phyloP scores from a whole-genome alignment of 352 stramenopile genomes.

The Phytophthora tubulina region DNA sequence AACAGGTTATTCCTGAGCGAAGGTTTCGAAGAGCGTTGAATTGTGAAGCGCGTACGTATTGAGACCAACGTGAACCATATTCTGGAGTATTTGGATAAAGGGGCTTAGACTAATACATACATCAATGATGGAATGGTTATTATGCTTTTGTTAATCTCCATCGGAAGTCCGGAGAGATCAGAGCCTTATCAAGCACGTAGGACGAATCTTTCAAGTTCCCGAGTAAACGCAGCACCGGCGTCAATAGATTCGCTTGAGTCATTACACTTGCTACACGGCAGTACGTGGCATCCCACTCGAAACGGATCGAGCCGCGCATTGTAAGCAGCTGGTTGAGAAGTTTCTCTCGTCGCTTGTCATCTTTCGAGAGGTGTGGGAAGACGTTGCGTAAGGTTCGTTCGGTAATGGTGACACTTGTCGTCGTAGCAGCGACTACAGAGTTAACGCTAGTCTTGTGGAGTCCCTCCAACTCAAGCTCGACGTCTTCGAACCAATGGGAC shows the following conservation, averaged over 20 bases:
- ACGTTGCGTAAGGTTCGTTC: constrained; percentile 17
- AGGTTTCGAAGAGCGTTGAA: too few species aligned
- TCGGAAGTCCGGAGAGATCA: constrained; percentile 10
- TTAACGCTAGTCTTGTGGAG: constrained; percentile 1
- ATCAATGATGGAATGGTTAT: too few species aligned
- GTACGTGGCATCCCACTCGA: constrained; percentile 14
- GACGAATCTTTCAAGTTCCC: constrained; percentile 17
- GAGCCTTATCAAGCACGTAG: constrained; percentile 2
- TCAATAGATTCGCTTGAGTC: constrained; percentile 16
- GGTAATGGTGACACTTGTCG: constrained; percentile 8
- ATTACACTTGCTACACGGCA: background rate
- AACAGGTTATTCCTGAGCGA: too few species aligned
- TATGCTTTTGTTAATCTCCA: background rate
- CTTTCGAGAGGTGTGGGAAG: constrained; percentile 1
- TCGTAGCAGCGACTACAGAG: constrained; percentile 6
- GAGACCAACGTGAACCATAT: too few species aligned
- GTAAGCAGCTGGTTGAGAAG: constrained; percentile 13
- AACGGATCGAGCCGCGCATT: constrained; percentile 1
- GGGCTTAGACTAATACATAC: too few species aligned
- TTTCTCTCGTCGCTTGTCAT: background rate
- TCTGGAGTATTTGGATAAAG: too few species aligned
- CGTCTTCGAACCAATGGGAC: constrained; percentile 19
- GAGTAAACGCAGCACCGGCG: constrained; percentile 7
- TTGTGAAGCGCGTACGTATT: too few species aligned
- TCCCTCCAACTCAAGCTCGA: constrained; percentile 12